Base-by-base conservation (phyloP, 1,284 basidiomycete species). In the Ganoderma multipileum region DNA sequence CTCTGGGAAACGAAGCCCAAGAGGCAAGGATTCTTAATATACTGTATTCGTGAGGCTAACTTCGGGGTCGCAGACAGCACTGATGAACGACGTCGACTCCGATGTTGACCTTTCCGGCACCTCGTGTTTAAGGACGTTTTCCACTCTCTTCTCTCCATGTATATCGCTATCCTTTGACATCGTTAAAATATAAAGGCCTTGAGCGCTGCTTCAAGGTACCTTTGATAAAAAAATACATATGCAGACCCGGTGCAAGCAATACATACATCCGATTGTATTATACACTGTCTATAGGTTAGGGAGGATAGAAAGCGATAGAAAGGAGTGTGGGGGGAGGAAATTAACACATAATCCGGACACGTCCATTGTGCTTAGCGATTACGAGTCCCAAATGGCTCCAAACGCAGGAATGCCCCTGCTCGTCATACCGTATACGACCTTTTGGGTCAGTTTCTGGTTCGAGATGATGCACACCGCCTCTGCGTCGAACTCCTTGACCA, bases 391-490 rank as follows among this genome's bases (percentile, higher is more conserved):
- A 67, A 88, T 88, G 3, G 87, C 86, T 47, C 87, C 87, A 69
- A 88, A 89, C 3, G 87, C 87, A 26, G 87, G 86, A 63, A 89
- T 87, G 12, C 87, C 87, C 70, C 87, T 79, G 72, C 84, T 87
- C 79, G 83, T 84, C 85, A 87, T 86, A 20, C 86, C 87, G 73
- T 87, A 89, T 36, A 89, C 87, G 18, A 89, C 82, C 77, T 89
- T 89, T 67, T 83, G 78, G n/a, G 88, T 89, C 39, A 89, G 76
- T 70, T 84, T 87, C 74, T 86, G 86, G 76, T 90, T 89, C 20
- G 87, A 89, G 65, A 89, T 89, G 57, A 89, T 81, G 67, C 84
- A 84, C 26, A 90, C 88, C 30, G 87, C 87, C 74, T 89, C 88
- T 3, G 88, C 88, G 41, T 89, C 77, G 78, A 87, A 89, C 74